These are phyloP conservation scores for Tarenaya hassleriana DNA, from an alignment of 345 rosid species.

Conservation along the genomic window DNA sequence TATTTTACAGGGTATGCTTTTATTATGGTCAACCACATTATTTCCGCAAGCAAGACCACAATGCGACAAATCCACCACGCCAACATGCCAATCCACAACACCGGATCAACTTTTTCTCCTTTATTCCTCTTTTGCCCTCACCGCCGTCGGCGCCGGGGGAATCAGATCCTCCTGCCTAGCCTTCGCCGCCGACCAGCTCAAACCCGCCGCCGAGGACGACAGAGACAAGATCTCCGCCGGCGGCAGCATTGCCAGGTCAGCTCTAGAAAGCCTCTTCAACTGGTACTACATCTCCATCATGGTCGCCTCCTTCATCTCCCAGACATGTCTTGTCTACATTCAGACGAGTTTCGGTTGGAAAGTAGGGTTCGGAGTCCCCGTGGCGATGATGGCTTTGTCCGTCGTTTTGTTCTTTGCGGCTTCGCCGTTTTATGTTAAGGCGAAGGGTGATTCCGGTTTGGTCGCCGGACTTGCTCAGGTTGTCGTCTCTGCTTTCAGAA, in stretches of 20 bases:
- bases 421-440: slow-evolving; percentile 37
- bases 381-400: slow-evolving; percentile 36
- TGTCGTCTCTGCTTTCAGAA: slow-evolving; percentile 30
- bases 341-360: slow-evolving; percentile 52
- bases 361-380: slow-evolving; percentile 50
- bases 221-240: background rate
- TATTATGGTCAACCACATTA: slow-evolving; percentile 34
- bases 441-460: slow-evolving; percentile 30
- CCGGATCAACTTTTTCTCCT: slow-evolving; percentile 28
- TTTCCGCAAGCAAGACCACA: slow-evolving; percentile 30
- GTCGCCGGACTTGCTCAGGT: slow-evolving; percentile 46
- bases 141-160: slow-evolving; percentile 57
- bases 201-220: background rate
- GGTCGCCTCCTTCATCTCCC: slow-evolving; percentile 25
- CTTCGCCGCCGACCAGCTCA: slow-evolving; percentile 56
- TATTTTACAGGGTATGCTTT: slow-evolving; percentile 45
- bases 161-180: slow-evolving; percentile 48
- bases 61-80: slow-evolving; percentile 24
- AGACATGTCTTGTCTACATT: slow-evolving; percentile 42
- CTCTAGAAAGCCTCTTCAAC: slow-evolving; percentile 39
- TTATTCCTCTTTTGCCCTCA: slow-evolving; percentile 34
- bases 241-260: slow-evolving; percentile 1
- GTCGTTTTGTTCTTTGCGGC: slow-evolving; percentile 36
- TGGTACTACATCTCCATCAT: slow-evolving; percentile 39
- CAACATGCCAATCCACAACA: slow-evolving; percentile 25